Evolutionary conservation across 1,284 basidiomycete species (phyloP).

Genomic region (Fomitopsis betulina): DNA sequence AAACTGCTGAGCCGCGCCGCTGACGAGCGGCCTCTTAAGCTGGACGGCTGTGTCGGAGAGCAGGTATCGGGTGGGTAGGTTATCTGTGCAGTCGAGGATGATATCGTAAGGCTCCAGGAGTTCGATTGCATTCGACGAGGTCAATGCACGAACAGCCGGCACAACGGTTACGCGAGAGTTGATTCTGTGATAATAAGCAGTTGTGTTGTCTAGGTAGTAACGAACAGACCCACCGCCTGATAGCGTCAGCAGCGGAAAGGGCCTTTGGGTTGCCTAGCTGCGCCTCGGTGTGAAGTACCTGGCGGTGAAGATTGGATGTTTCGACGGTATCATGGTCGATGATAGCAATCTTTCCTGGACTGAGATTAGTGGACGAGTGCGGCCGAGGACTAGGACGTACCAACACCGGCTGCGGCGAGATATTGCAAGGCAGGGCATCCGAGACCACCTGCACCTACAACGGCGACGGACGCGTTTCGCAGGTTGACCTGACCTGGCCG

Average conservation of each 20-base stretch:
- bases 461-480: conserved; percentile 70
- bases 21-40: conserved; percentile 77
- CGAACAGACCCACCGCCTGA: conserved; percentile 47
- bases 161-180: conserved; percentile 64
- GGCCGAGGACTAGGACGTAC: conserved; percentile 35
- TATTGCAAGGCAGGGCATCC: conserved; percentile 97
- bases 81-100: conserved; percentile 95
- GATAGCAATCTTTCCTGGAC: conserved; percentile 74
- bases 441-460: conserved; percentile 94
- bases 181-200: conserved; percentile 41
- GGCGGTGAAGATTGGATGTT: conserved; percentile 90
- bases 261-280: conserved; percentile 84
- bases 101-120: conserved; percentile 69
- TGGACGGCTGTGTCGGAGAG: conserved; percentile 87
- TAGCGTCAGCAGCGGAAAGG: conserved; percentile 69
- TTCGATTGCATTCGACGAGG: conserved; percentile 53
- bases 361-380: neutral
- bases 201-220: neutral
- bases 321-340: conserved; percentile 92
- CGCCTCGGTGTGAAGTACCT: conserved; percentile 84
- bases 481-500: conserved; percentile 80
- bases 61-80: conserved; percentile 88
- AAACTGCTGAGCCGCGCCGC: conserved; percentile 88
- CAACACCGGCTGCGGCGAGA: conserved; percentile 88
- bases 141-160: conserved; percentile 49